Conservation (phyloP, 139 green algal species). For the Pleodorina starrii region DNA sequence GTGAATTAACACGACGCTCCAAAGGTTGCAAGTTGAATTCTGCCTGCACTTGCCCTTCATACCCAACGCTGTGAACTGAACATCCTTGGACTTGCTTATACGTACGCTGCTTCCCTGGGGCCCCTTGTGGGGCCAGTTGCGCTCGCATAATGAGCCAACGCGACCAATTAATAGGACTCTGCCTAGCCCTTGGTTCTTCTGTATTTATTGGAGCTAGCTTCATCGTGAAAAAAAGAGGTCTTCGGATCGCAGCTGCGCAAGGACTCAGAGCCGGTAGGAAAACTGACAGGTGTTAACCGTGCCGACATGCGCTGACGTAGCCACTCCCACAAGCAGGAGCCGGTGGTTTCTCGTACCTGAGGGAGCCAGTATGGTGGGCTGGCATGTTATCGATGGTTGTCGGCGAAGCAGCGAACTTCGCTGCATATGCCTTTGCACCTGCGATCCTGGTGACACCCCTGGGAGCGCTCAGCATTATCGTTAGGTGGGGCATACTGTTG, state of each 20-base stretch:
- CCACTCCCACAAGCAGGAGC: slow-evolving; percentile 70
- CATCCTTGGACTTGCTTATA: too few species aligned
- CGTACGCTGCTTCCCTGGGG: background rate
- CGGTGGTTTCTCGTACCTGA: slow-evolving; percentile 95
- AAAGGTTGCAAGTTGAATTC: too few species aligned
- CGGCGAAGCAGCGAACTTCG: slow-evolving; percentile 96
- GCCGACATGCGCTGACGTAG: background rate
- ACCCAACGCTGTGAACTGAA: too few species aligned
- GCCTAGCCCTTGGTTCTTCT: slow-evolving; percentile 85
- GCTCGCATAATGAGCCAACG: background rate
- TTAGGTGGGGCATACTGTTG: slow-evolving; percentile 73
- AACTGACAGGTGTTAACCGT: background rate
- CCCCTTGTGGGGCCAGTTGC: background rate
- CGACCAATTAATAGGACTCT: slow-evolving; percentile 85
- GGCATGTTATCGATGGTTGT: slow-evolving; percentile 94
- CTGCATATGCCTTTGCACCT: slow-evolving; percentile 97
- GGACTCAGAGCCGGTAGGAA: slow-evolving; percentile 86
- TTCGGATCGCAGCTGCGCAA: slow-evolving; percentile 81
- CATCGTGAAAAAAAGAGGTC: slow-evolving; percentile 98
- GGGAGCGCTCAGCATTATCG: slow-evolving; percentile 92
- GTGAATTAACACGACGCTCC: too few species aligned
- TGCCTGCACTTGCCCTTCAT: too few species aligned
- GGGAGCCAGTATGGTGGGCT: slow-evolving; percentile 96
- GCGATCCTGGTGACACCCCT: slow-evolving; percentile 96
- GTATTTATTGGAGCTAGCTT: slow-evolving; percentile 97